Evolutionary conservation across 768 basidiomycete genomes (phyloP).

Genomic region (Saitozyma sp.): DNA sequence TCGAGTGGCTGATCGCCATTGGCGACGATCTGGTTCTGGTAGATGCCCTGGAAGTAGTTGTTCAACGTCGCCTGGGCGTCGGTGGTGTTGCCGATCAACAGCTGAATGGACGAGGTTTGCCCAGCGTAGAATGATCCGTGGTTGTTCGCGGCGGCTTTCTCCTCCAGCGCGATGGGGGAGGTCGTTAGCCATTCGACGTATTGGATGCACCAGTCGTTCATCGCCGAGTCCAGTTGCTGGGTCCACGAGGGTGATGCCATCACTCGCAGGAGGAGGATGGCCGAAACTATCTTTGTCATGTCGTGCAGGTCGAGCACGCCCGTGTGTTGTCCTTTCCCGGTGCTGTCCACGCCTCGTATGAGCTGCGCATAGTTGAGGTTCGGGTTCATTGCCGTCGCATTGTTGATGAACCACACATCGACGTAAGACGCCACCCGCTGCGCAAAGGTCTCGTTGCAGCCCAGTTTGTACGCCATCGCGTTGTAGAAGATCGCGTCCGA

Average conservation of each 20-base stretch:
- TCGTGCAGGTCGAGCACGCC: constrained; percentile 64
- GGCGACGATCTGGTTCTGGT: constrained; percentile 60
- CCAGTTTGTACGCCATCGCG: constrained; percentile 58
- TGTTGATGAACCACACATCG: constrained; percentile 61
- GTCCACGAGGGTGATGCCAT: constrained; percentile 62
- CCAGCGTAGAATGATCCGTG: constrained; percentile 67
- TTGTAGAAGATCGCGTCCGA: constrained; percentile 50
- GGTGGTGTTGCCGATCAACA: constrained; percentile 59
- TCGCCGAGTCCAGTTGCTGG: constrained; percentile 57
- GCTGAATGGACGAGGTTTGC: constrained; percentile 62
- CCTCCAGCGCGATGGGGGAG: constrained; percentile 54
- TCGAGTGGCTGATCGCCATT: constrained; percentile 68
- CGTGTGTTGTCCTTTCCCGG: constrained; percentile 58
- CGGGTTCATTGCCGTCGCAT: constrained; percentile 64
- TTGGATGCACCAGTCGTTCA: constrained; percentile 57
- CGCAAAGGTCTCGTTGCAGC: constrained; percentile 56
- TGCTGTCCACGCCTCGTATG: constrained; percentile 58
- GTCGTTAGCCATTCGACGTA: constrained; percentile 61
- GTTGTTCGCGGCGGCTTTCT: constrained; percentile 61
- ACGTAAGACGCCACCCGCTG: too few species aligned
- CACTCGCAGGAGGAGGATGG: constrained; percentile 56
- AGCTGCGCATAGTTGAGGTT: constrained; percentile 64
- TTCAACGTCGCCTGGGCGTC: constrained; percentile 59
- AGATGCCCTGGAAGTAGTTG: constrained; percentile 60
- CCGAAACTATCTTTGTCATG: constrained; percentile 61